Base-by-base conservation (phyloP, 176 grass and related monocot species). In the Triticum aestivum region DNA sequence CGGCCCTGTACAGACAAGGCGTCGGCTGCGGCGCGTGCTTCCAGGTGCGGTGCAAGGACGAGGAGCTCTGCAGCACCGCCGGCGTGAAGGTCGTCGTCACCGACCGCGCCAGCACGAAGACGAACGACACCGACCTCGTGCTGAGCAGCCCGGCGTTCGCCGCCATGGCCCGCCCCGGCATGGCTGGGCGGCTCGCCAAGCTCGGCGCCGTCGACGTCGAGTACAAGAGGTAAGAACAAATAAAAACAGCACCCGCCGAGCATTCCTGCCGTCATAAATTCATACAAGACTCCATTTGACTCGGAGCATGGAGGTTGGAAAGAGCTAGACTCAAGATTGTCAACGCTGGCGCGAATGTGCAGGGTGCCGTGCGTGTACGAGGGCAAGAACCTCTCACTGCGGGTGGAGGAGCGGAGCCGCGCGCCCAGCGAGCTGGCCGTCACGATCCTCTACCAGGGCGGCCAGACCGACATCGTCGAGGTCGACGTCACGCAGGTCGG, bases 391-490 rank as follows among this genome's bases (percentile, higher is more conserved):
- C 88, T 99, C 1, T 77, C 97, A 21, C 87, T 96, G 42, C 65
- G 90, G 67, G 94, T 98, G 77, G 90, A 98, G 11, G 72, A 93
- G 67, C 85, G 62, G 37, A 94, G 90, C 71, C 73, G 34, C 30
- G 67, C 9, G 15, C 94, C 88, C 21, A 79, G 61, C 82, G 47
- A 94, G 44, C 70, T 99, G 7, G 65, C 94, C 76, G 73, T 96
- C 78, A 85, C 87, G 61, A 91, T 99, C 86, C 80, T 99, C 77
- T 94, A 92, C 88, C 97, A 99, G 62, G 94, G 97, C 68, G 94
- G 97, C 30, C 97, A 99, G 30, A 99, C 97, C 12, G 97, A 99
- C 84, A 99, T 99, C 77, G 87, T 96, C 2, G 94, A 80, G 11
- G 94, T 96, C 24, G 92, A 99, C 83, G 93, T 99, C 24, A 90